Evolutionary conservation across 768 basidiomycete species (phyloP).

Genomic region (Lentinula lateritia): DNA sequence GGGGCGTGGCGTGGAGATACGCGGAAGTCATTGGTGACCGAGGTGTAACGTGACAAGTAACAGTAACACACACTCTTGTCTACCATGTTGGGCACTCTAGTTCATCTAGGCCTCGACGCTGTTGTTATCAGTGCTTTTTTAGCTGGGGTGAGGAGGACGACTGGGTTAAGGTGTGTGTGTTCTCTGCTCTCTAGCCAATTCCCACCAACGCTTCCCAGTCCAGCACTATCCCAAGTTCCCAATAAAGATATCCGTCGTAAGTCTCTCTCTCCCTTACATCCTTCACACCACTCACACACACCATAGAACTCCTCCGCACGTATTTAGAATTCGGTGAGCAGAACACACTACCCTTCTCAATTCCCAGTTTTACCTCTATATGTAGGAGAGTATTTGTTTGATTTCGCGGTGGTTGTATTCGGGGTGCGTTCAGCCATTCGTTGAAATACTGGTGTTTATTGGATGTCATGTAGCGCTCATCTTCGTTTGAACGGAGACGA

Average conservation of each 20-base stretch:
- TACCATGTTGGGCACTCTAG: too few species aligned
- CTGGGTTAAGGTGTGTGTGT: conserved; percentile 78
- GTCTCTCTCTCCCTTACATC: conserved; percentile 26
- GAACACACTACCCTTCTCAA: too few species aligned
- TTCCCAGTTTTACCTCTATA: too few species aligned
- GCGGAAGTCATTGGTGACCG: too few species aligned
- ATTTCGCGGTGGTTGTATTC: conserved; percentile 79
- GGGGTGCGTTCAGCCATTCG: conserved; percentile 87
- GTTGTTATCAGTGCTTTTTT: conserved; percentile 75
- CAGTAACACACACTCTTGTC: too few species aligned
- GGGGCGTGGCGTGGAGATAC: conserved; percentile 35
- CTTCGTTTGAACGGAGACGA: conserved; percentile 63
- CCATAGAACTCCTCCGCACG: conserved; percentile 59
- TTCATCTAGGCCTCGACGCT: conserved; percentile 74
- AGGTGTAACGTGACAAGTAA: too few species aligned
- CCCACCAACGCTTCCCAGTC: conserved; percentile 34
- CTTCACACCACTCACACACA: too few species aligned
- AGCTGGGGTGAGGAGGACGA: conserved; percentile 79
- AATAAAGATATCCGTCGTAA: conserved; percentile 87
- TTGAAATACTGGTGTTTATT: too few species aligned
- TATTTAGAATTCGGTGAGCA: conserved; percentile 87
- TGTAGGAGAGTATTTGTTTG: conserved; percentile 81
- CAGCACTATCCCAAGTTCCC: conserved; percentile 67
- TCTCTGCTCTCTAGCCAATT: too few species aligned
- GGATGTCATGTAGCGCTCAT: conserved; percentile 51